Conservation (phyloP, 1,284 basidiomycete genomes). For the Tylopilus sp. region DNA sequence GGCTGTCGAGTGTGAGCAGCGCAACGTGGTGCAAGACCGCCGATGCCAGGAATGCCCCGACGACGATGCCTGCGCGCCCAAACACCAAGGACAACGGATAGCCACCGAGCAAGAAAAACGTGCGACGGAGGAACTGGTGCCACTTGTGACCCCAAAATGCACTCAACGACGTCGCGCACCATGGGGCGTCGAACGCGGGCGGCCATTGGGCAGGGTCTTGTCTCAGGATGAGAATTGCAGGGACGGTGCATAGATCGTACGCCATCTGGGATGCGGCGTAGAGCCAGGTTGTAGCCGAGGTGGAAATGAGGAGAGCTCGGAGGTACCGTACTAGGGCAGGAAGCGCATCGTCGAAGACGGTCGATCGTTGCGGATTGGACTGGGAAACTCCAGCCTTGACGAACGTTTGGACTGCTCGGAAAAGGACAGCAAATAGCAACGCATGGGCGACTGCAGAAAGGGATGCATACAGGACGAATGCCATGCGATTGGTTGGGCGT, state of each 20-base stretch:
- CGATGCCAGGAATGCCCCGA: conserved; percentile 1
- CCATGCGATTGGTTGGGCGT: neutral
- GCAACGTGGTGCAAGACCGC: neutral
- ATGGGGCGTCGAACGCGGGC: conserved; percentile 5
- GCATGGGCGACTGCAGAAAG: neutral
- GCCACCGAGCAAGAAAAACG: neutral
- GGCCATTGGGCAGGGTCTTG: conserved; percentile 7
- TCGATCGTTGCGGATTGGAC: too few relatives aligned
- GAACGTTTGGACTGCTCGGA: neutral
- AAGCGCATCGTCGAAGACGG: conserved; percentile 1
- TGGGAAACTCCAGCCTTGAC: too few relatives aligned
- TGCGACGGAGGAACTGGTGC: conserved; percentile 2
- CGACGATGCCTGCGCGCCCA: neutral
- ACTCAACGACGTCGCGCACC: neutral
- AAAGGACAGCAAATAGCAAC: neutral
- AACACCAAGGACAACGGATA: neutral
- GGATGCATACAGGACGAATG: neutral
- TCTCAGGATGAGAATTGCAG: neutral
- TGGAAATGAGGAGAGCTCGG: neutral
- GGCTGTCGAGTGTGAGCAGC: neutral
- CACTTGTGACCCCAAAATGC: conserved; percentile 5
- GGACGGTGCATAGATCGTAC: neutral
- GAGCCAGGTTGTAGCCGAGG: neutral
- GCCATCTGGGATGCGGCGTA: neutral
- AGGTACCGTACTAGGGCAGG: neutral